These are phyloP conservation scores for Aphanomyces stellatus DNA, from an alignment of 352 stramenopile genomes.

Conservation along the genomic window DNA sequence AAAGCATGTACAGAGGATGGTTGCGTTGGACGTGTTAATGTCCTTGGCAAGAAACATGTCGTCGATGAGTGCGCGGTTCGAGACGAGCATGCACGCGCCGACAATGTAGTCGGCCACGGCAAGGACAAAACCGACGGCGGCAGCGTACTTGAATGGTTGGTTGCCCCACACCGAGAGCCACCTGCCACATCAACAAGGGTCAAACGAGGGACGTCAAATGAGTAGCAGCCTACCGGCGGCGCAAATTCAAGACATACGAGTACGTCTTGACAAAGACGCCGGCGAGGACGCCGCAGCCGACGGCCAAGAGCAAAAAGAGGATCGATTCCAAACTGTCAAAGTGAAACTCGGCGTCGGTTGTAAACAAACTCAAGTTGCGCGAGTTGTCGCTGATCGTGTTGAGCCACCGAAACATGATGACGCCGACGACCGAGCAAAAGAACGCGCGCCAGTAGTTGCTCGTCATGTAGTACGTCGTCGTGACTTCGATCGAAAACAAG, in stretches of 20 bases:
- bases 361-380: slow-evolving; percentile 60
- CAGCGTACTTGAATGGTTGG: slow-evolving; percentile 58
- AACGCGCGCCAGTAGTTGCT: slow-evolving; percentile 87
- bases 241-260: slow-evolving; percentile 37
- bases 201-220: no score
- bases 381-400: slow-evolving; percentile 45
- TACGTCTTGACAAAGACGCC: slow-evolving; percentile 70
- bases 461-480: slow-evolving; percentile 81
- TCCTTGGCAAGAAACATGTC: slow-evolving; percentile 77
- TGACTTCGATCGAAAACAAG: slow-evolving; percentile 78
- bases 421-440: slow-evolving; percentile 79
- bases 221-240: slow-evolving; percentile 28
- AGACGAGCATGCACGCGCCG: slow-evolving; percentile 73
- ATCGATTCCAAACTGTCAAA: slow-evolving; percentile 68
- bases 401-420: slow-evolving; percentile 75
- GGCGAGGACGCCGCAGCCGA: slow-evolving; percentile 75
- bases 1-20: slow-evolving; percentile 23
- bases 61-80: slow-evolving; percentile 71
- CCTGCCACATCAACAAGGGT: no score
- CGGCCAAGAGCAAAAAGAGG: slow-evolving; percentile 69
- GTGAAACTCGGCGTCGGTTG: slow-evolving; percentile 53
- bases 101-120: slow-evolving; percentile 60
- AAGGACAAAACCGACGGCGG: slow-evolving; percentile 53
- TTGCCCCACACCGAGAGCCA: slow-evolving; percentile 24
- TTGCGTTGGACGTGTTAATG: slow-evolving; percentile 29